A percentile compares a stretch with the other conserved stretches of the same genome.
These are phyloP conservation scores for Sporothrix brasiliensis DNA, from an alignment of 2,329 filamentous ascomycete species.

Conservation along the genomic window DNA sequence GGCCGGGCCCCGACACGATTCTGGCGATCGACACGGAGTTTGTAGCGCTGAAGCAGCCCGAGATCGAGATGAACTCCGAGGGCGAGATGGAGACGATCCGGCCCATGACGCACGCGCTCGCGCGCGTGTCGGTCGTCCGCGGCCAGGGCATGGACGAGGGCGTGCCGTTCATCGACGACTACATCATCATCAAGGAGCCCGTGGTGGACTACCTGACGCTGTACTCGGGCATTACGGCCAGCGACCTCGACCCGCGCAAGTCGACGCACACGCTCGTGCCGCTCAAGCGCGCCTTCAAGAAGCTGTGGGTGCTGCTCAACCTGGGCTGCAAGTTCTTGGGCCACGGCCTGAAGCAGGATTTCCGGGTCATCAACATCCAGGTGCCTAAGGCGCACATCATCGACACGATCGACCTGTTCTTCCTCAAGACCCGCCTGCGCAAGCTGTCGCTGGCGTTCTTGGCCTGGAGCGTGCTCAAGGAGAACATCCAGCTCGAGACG, in stretches of 20 bases:
- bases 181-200: conserved; percentile 86
- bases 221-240: conserved; percentile 86
- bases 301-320: conserved; percentile 94
- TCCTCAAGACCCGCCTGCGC: conserved; percentile 76
- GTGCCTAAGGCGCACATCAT: conserved; percentile 88
- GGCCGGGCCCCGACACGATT: conserved; percentile 70
- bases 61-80: conserved; percentile 95
- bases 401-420: conserved; percentile 92
- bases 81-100: conserved; percentile 89
- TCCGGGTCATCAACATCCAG: conserved; percentile 97
- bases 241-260: conserved; percentile 78
- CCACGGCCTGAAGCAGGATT: conserved; percentile 91
- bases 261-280: conserved; percentile 81
- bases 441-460: conserved; percentile 89
- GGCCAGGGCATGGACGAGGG: conserved; percentile 78
- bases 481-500: conserved; percentile 88
- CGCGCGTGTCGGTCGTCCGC: conserved; percentile 87
- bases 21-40: conserved; percentile 96
- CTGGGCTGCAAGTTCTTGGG: conserved; percentile 92
- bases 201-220: conserved; percentile 95
- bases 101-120: conserved; percentile 85
- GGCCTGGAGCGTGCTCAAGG: conserved; percentile 86
- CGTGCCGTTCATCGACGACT: conserved; percentile 92
- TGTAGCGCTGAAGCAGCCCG: conserved; percentile 86
- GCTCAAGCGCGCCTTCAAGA: conserved; percentile 94